A percentile compares a stretch with the other conserved stretches of the same genome.
These are phyloP conservation scores for Rhazya stricta DNA, from an alignment of 257 asterid species.

Conservation along the genomic window DNA sequence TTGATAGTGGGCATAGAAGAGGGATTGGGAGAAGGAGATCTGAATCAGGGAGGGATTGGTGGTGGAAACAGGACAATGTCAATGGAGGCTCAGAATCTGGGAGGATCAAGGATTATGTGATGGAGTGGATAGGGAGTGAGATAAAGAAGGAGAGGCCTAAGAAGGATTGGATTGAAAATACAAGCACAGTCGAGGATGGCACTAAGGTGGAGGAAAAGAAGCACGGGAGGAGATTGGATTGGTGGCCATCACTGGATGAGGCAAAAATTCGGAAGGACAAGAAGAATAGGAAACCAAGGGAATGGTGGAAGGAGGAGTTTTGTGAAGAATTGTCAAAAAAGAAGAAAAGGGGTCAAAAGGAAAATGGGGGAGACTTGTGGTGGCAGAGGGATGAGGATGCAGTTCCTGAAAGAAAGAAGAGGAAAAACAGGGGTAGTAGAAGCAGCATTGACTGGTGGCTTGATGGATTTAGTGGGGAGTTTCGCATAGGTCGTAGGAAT, in stretches of 20 bases:
- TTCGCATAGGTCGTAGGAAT: slow-evolving; percentile 54
- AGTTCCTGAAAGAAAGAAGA: slow-evolving; percentile 47
- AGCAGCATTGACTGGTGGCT: slow-evolving; percentile 78
- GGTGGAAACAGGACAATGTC: slow-evolving; percentile 85
- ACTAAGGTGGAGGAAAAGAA: slow-evolving; percentile 41
- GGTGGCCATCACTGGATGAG: slow-evolving; percentile 71
- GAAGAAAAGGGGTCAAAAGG: slow-evolving; percentile 45
- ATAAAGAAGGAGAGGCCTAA: slow-evolving; percentile 71
- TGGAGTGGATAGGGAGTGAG: slow-evolving; percentile 97
- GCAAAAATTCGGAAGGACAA: slow-evolving; percentile 42
- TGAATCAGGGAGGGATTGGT: slow-evolving; percentile 72
- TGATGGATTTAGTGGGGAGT: slow-evolving; percentile 82
- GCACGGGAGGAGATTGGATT: slow-evolving; percentile 62
- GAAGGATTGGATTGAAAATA: slow-evolving; percentile 59
- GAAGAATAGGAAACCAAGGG: slow-evolving; percentile 59
- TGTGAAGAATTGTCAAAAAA: slow-evolving; percentile 79
- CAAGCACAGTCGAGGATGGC: slow-evolving; percentile 33
- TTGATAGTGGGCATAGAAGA: slow-evolving; percentile 54
- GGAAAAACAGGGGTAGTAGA: slow-evolving; percentile 49
- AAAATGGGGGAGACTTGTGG: slow-evolving; percentile 54
- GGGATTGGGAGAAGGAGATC: slow-evolving; percentile 49
- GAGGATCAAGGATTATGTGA: slow-evolving; percentile 79
- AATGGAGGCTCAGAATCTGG: slow-evolving; percentile 70
- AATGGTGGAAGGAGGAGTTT: slow-evolving; percentile 97
- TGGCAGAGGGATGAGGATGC: slow-evolving; percentile 74